Evolutionary conservation across 139 green algal genomes (phyloP).

Genomic region (Chlamydomonas incerta): DNA sequence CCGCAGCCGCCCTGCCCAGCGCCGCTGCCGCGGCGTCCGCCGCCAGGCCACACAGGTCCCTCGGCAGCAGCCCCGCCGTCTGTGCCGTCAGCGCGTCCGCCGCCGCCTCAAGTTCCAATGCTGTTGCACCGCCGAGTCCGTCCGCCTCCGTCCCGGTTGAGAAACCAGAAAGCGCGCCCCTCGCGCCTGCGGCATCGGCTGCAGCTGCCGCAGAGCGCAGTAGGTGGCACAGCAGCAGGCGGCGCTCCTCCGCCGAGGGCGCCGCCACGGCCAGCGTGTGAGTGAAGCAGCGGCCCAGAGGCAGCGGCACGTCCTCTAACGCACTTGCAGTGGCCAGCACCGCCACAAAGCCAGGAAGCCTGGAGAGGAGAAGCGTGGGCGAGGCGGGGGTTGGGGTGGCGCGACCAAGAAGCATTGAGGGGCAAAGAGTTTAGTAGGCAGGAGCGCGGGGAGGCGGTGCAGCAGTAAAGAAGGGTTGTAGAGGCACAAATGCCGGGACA

Average conservation of each 20-base stretch:
- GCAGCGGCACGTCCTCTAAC: slow-evolving; percentile 67
- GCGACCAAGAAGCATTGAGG: background rate
- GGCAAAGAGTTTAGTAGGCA: too few relatives aligned
- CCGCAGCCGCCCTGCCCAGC: background rate
- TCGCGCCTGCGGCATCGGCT: background rate
- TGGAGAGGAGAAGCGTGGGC: too few relatives aligned
- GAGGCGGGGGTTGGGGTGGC: background rate
- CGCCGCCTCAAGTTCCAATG: background rate
- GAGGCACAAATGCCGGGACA: too few relatives aligned
- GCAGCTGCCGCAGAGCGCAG: slow-evolving; percentile 32
- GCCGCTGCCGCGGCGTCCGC: slow-evolving; percentile 67
- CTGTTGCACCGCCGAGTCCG: background rate
- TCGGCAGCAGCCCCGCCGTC: slow-evolving; percentile 83
- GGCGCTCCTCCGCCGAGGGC: slow-evolving; percentile 53
- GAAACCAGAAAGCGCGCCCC: background rate
- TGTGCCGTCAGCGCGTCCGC: slow-evolving; percentile 55
- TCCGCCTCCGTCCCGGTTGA: background rate
- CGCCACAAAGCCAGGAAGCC: slow-evolving; percentile 63
- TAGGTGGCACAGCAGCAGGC: slow-evolving; percentile 58
- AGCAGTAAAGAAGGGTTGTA: too few relatives aligned
- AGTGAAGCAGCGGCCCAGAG: slow-evolving; percentile 86
- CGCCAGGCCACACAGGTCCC: slow-evolving; percentile 78
- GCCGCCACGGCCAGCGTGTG: slow-evolving; percentile 77
- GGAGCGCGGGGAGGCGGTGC: too few relatives aligned
- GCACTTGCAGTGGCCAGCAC: slow-evolving; percentile 64